phyloP scores from a whole-genome alignment of 805 yeast genomes.

The Kuraishia ogatae region DNA sequence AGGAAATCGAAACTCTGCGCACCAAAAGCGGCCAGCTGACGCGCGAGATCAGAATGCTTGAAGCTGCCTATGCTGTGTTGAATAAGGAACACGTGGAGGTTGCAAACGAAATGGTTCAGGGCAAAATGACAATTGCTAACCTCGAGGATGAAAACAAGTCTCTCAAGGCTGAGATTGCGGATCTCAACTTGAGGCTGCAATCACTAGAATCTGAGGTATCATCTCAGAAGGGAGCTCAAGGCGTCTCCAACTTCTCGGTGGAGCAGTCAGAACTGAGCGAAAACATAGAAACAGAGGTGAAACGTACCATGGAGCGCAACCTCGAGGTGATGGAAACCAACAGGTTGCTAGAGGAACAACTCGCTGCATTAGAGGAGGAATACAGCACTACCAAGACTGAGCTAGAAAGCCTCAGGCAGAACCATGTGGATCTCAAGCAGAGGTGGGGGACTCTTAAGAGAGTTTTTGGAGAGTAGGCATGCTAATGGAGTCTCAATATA shows the following conservation, averaged over 20 bases:
- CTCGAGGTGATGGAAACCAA: conserved; percentile 60
- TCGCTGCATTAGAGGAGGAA: conserved; percentile 30
- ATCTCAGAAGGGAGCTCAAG: conserved; percentile 12
- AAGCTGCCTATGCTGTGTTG: conserved; percentile 56
- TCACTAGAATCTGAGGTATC: conserved; percentile 25
- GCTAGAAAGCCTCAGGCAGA: conserved; percentile 24
- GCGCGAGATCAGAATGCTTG: conserved; percentile 64
- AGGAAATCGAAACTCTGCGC: conserved; percentile 50
- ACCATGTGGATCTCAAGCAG: conserved; percentile 17
- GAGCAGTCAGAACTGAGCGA: conserved; percentile 14
- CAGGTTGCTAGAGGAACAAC: conserved; percentile 44
- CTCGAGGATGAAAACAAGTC: conserved; percentile 67
- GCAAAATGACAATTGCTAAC: conserved; percentile 68
- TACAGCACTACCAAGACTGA: conserved; percentile 18
- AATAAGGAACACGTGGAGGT: conserved; percentile 79
- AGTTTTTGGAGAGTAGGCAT: conserved; percentile 10
- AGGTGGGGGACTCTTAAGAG: conserved; percentile 25
- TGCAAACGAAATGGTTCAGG: conserved; percentile 80
- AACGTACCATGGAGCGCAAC: conserved; percentile 52
- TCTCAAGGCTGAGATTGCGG: conserved; percentile 37
- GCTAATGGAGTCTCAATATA: no score
- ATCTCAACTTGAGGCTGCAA: conserved; percentile 32
- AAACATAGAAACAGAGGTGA: conserved; percentile 40
- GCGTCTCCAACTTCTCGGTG: neutral
- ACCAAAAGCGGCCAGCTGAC: conserved; percentile 64